Percentiles rank a stretch among this genome's conserved stretches.
These are phyloP conservation scores for Odontarrhena argentea DNA, from an alignment of 345 rosid species.

Conservation along the genomic window DNA sequence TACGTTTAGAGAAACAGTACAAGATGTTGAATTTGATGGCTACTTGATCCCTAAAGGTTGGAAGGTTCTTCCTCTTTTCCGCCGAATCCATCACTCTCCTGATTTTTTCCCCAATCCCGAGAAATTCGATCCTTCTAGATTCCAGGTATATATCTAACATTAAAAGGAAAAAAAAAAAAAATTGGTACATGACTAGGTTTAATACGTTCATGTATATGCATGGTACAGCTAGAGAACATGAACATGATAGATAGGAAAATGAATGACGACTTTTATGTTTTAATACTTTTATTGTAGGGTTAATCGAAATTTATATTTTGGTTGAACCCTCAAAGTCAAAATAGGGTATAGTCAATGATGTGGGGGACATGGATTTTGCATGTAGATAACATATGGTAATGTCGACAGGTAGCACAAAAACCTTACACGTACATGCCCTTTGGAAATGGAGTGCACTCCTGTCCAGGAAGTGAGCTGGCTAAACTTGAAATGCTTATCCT, in stretches of 20 bases:
- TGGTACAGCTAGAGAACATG: not conserved
- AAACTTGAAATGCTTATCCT: conserved; percentile 90
- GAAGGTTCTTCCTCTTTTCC: conserved; percentile 95
- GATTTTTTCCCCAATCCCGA: conserved; percentile 75
- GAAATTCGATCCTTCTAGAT: conserved; percentile 85
- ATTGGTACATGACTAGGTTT: too few species aligned
- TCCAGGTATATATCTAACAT: conserved; percentile 57
- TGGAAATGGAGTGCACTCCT: conserved; percentile 91
- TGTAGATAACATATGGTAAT: conserved; percentile 45
- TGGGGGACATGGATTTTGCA: conserved; percentile 33
- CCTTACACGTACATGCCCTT: conserved; percentile 90
- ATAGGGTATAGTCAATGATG: conserved; percentile 27
- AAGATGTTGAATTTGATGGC: conserved; percentile 83
- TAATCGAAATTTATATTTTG: too few species aligned
- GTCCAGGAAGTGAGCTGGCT: conserved; percentile 98
- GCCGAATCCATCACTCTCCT: conserved; percentile 78
- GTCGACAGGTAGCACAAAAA: conserved; percentile 72
- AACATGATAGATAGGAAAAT: too few species aligned
- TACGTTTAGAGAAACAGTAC: conserved; percentile 88
- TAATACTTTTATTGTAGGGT: too few species aligned
- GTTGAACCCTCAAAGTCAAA: not conserved
- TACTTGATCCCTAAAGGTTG: conserved; percentile 90
- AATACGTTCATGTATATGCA: not conserved
- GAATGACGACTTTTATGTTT: too few species aligned
- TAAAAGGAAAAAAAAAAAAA: not conserved